Percentiles rank a stretch among this genome's conserved stretches.
phyloP scores from a whole-genome alignment of 2,329 filamentous ascomycete genomes.

The Fusarium sp. region DNA sequence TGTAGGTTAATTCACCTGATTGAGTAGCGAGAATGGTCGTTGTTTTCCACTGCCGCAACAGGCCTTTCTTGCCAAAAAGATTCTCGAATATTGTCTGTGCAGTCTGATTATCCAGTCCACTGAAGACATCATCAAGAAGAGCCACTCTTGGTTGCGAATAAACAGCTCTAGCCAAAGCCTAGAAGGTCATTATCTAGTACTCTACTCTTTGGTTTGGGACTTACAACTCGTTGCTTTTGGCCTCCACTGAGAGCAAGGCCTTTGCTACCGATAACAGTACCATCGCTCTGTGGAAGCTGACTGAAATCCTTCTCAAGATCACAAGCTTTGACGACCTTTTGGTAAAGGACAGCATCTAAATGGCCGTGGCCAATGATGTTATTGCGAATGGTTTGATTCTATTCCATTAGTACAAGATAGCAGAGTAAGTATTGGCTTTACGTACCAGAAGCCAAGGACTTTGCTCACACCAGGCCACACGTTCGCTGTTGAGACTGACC shows the following conservation, averaged over 20 bases:
- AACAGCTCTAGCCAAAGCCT: constrained; percentile 55
- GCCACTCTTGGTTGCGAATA: constrained; percentile 51
- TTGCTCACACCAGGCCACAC: constrained; percentile 51
- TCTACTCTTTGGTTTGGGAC: not conserved
- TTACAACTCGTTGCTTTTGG: constrained; percentile 58
- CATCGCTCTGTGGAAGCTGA: constrained; percentile 52
- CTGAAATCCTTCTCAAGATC: constrained; percentile 51
- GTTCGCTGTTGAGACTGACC: constrained; percentile 21
- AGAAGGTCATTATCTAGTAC: not conserved
- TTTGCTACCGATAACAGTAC: constrained; percentile 57
- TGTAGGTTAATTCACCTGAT: constrained; percentile 28
- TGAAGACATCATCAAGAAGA: constrained; percentile 55
- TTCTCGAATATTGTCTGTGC: constrained; percentile 48
- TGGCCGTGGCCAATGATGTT: constrained; percentile 51
- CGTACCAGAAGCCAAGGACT: constrained; percentile 51
- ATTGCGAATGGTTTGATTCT: constrained; percentile 51
- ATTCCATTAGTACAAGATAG: not conserved
- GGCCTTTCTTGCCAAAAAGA: constrained; percentile 45
- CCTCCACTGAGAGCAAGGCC: constrained; percentile 61
- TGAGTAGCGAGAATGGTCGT: constrained; percentile 55
- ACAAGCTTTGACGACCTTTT: constrained; percentile 43
- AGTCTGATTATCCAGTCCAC: constrained; percentile 53
- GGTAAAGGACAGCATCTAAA: constrained; percentile 46
- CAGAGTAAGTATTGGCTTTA: no score
- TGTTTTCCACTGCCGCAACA: constrained; percentile 46